A percentile compares a stretch with the other conserved stretches of the same genome.
phyloP scores from a whole-genome alignment of 768 basidiomycete species.

The Kwoniella europaea region DNA sequence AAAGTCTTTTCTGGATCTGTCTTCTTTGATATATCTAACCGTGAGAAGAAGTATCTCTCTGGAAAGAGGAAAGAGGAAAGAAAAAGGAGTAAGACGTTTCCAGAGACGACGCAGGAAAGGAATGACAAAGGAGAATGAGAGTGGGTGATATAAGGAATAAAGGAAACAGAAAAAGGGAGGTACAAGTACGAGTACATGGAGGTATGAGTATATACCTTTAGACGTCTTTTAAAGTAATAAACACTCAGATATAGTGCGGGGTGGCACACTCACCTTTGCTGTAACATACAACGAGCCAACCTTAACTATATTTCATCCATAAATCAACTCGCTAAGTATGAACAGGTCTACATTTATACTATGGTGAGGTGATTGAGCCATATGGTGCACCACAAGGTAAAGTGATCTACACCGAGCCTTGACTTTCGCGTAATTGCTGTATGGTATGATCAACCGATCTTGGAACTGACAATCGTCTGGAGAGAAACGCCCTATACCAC shows the following conservation, averaged over 20 bases:
- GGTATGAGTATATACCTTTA: background rate
- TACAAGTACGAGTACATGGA: background rate
- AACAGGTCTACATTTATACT: background rate
- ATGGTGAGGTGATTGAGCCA: background rate
- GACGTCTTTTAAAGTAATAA: background rate
- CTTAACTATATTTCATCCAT: background rate
- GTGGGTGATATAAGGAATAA: background rate
- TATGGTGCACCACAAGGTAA: conserved; percentile 1
- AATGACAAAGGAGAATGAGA: background rate
- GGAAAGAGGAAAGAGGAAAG: background rate
- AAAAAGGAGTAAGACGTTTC: background rate
- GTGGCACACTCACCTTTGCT: background rate
- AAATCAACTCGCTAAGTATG: background rate
- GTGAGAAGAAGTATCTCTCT: background rate
- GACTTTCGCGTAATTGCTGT: background rate
- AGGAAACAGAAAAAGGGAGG: background rate
- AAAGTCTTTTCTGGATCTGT: background rate
- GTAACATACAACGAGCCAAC: background rate
- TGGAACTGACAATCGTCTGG: background rate
- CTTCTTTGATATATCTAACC: background rate
- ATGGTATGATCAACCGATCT: background rate
- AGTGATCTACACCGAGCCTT: background rate
- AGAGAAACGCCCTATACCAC: conserved; percentile 1
- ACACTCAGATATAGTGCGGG: background rate
- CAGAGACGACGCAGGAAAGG: background rate